Conservation (phyloP, 257 asterid genomes). For the Ilex aquifolium region DNA sequence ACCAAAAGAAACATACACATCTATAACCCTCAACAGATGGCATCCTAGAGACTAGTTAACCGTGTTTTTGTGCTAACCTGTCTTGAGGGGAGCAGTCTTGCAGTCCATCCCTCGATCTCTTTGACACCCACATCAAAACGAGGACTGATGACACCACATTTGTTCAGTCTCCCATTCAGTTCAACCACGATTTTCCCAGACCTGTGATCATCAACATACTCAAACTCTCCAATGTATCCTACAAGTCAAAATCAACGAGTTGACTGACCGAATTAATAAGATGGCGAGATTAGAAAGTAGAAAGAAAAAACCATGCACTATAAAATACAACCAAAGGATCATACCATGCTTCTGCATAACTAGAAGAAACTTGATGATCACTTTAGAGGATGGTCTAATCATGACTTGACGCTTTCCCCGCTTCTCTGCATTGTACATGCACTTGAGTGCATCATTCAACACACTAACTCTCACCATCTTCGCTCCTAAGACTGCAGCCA, state of each 20-base stretch:
- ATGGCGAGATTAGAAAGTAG: not conserved
- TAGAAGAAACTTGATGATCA: not conserved
- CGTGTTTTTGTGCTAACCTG: conserved; percentile 16
- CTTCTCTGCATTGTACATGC: conserved; percentile 1
- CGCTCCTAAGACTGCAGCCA: not conserved
- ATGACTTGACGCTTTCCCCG: conserved; percentile 3
- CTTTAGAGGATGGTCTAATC: conserved; percentile 1
- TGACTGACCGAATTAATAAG: too few species aligned
- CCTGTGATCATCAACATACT: conserved; percentile 32
- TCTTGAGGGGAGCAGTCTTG: conserved; percentile 36
- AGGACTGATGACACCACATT: conserved; percentile 39
- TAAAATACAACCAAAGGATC: not conserved
- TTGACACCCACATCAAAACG: conserved; percentile 33
- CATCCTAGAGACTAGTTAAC: not conserved
- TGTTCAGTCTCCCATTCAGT: conserved; percentile 32
- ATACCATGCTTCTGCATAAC: not conserved
- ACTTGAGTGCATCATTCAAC: not conserved
- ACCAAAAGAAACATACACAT: not conserved
- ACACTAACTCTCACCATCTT: not conserved
- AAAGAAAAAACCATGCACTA: not conserved
- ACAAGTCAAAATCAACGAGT: not conserved
- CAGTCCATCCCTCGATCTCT: conserved; percentile 38
- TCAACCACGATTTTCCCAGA: conserved; percentile 35
- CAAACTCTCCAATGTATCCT: conserved; percentile 38
- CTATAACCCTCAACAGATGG: too few species aligned